These are phyloP conservation scores for Noccaea caerulescens DNA, from an alignment of 345 rosid species.

Conservation along the genomic window DNA sequence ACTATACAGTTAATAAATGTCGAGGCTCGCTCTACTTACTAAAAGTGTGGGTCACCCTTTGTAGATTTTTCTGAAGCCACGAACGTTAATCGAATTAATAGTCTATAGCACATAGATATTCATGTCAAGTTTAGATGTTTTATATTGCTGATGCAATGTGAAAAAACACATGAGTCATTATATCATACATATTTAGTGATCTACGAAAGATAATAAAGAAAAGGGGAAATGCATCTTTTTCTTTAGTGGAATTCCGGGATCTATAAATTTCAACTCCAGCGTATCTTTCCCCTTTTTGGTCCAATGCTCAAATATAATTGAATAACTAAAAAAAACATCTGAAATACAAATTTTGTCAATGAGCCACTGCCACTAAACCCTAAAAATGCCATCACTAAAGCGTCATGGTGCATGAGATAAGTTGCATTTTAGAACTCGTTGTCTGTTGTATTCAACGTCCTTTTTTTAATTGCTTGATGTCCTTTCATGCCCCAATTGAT, in stretches of 20 bases:
- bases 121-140: background rate
- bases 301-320: constrained; percentile 17
- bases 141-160: constrained; percentile 33
- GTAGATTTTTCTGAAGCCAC: constrained; percentile 15
- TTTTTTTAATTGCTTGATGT: constrained; percentile 35
- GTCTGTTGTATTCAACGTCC: constrained; percentile 20
- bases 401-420: constrained; percentile 45
- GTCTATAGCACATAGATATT: constrained; percentile 19
- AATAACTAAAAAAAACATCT: background rate
- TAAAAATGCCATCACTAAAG: constrained; percentile 42
- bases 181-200: constrained; percentile 7
- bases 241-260: constrained; percentile 1
- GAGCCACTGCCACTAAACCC: constrained; percentile 36
- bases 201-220: constrained; percentile 1
- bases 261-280: constrained; percentile 6
- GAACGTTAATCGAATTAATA: background rate
- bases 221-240: background rate
- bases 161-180: constrained; percentile 12
- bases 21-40: constrained; percentile 11
- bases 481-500: constrained; percentile 43
- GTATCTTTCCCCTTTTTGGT: background rate
- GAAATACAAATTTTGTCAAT: background rate
- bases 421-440: constrained; percentile 22
- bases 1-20: background rate
- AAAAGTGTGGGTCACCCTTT: constrained; percentile 12